A percentile compares a stretch with the other conserved stretches of the same genome.
Conservation (phyloP, 352 stramenopile species). For the Aphanomyces astaci region DNA sequence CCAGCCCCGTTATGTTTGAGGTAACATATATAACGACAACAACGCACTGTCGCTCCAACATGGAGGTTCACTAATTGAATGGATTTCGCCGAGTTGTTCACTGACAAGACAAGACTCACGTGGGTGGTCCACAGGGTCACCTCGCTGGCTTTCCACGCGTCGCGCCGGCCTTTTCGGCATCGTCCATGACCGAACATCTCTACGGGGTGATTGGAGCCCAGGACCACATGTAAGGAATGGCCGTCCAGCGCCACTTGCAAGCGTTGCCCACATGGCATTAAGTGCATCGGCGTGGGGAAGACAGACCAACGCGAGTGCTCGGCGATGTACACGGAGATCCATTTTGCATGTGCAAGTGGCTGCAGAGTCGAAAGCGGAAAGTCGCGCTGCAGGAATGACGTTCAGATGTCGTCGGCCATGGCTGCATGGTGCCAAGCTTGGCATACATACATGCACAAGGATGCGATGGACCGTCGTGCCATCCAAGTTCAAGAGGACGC, state of each 20-base stretch:
- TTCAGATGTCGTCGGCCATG: not conserved
- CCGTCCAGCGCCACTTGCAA: not conserved
- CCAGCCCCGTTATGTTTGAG: too few relatives aligned
- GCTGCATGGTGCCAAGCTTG: not conserved
- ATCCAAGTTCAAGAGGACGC: not conserved
- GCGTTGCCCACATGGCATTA: not conserved
- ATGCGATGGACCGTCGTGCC: not conserved
- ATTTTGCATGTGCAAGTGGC: not conserved
- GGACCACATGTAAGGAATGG: not conserved
- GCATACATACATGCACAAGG: not conserved
- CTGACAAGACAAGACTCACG: not conserved
- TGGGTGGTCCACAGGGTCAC: not conserved
- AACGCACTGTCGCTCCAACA: too few relatives aligned
- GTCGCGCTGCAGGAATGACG: not conserved
- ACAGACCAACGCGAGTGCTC: not conserved
- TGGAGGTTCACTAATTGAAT: too few relatives aligned
- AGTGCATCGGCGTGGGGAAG: not conserved
- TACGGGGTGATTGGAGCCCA: not conserved
- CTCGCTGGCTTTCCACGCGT: not conserved
- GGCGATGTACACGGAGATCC: not conserved
- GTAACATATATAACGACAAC: too few relatives aligned
- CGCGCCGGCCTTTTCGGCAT: not conserved
- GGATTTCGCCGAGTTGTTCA: too few relatives aligned
- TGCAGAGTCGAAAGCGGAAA: constrained; percentile 1
- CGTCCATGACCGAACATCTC: not conserved